Conservation (phyloP, 1,139 yeast species). For the Wickerhamiella pararugosa region DNA sequence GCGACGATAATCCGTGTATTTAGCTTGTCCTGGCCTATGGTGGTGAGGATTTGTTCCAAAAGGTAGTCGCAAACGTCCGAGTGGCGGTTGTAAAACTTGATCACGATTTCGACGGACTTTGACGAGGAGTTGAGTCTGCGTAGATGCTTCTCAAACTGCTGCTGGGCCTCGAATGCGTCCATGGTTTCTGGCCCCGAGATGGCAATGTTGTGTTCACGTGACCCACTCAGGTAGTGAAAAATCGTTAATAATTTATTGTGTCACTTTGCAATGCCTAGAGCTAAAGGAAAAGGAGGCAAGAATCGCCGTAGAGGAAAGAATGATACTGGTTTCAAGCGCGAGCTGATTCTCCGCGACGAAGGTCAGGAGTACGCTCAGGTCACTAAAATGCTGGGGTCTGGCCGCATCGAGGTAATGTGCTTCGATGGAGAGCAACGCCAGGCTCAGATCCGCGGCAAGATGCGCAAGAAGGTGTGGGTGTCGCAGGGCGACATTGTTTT, state of each 20-base stretch:
- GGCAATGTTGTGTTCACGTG: too few relatives aligned
- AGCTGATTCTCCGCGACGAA: slow-evolving; percentile 78
- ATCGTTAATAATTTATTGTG: too few relatives aligned
- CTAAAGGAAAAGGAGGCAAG: slow-evolving; percentile 42
- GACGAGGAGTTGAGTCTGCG: slow-evolving; percentile 48
- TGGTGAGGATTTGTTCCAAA: slow-evolving; percentile 40
- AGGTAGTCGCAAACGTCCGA: slow-evolving; percentile 53
- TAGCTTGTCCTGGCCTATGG: slow-evolving; percentile 35
- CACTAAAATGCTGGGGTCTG: slow-evolving; percentile 96
- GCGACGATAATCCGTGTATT: slow-evolving; percentile 52
- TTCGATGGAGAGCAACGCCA: slow-evolving; percentile 87
- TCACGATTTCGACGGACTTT: slow-evolving; percentile 39
- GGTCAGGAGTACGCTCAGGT: slow-evolving; percentile 98
- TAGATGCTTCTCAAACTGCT: slow-evolving; percentile 50
- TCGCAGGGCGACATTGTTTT: slow-evolving; percentile 95
- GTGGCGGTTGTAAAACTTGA: slow-evolving; percentile 45
- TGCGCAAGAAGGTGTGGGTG: slow-evolving; percentile 99
- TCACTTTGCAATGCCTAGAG: slow-evolving; percentile 32
- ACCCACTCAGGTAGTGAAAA: too few relatives aligned
- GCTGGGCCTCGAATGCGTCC: slow-evolving; percentile 71
- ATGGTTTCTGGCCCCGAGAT: slow-evolving; percentile 21
- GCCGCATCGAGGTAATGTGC: slow-evolving; percentile 88
- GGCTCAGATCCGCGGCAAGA: slow-evolving; percentile 97
- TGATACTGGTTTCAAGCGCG: slow-evolving; percentile 87
- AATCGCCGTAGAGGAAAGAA: slow-evolving; percentile 99